phyloP scores from a whole-genome alignment of 768 basidiomycete genomes.

The Phylloporus sp. region DNA sequence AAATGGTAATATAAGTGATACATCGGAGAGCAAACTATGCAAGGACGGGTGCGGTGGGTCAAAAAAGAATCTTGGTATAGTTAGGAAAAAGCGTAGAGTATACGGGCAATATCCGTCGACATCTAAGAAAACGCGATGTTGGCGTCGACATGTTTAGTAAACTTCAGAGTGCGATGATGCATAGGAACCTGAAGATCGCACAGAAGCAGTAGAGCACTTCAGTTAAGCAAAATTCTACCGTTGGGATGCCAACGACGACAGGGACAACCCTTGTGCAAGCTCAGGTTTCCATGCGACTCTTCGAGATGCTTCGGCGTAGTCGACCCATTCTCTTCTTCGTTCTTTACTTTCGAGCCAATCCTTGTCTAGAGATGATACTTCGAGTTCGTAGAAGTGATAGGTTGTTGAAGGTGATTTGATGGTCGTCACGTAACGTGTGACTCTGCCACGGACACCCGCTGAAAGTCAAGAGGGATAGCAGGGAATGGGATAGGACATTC shows the following conservation, averaged over 20 bases:
- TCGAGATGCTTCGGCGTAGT: constrained; percentile 73
- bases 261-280: constrained; percentile 68
- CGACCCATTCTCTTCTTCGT: constrained; percentile 83
- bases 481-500: constrained; percentile 42
- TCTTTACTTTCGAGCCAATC: constrained; percentile 82
- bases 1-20: constrained; percentile 23
- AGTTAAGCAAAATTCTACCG: constrained; percentile 35
- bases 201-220: constrained; percentile 2
- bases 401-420: constrained; percentile 75
- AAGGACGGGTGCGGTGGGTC: constrained; percentile 15
- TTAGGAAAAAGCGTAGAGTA: constrained; percentile 27
- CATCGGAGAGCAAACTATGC: constrained; percentile 32
- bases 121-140: constrained; percentile 17
- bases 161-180: constrained; percentile 11
- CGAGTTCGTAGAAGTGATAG: constrained; percentile 89
- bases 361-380: constrained; percentile 69
- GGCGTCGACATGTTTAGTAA: constrained; percentile 15
- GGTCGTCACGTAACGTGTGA: constrained; percentile 81
- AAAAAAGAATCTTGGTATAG: constrained; percentile 27
- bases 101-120: constrained; percentile 19
- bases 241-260: constrained; percentile 64
- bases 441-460: constrained; percentile 87
- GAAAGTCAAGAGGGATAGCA: constrained; percentile 29
- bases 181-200: constrained; percentile 10
- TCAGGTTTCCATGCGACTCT: constrained; percentile 84